Evolutionary conservation across 352 stramenopile species (phyloP), one percentile per base, ranked within the genome.

Genomic region (Hyaloperonospora brassicae): DNA sequence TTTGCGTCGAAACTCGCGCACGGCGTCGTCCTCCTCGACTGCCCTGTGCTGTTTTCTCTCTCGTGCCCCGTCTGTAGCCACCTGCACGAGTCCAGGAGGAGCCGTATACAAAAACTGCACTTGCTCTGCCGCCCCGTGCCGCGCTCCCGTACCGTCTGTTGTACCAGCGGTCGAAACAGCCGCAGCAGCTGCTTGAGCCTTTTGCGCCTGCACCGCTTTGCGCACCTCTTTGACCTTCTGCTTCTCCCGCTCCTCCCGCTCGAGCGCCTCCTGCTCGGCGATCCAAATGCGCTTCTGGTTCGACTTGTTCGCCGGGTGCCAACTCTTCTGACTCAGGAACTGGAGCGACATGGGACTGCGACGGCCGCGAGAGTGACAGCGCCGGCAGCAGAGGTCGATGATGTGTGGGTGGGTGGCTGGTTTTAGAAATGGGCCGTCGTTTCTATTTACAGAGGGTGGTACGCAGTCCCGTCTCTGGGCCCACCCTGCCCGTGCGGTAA

Each of bases 251-350:
- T 80, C 48, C 43, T 79, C 72, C 8, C 55, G 61, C 44, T 73
- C 66, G 34, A 69, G 74, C 2, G 76, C 77, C 44, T 72, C 67
- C 70, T 94, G 77, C 61, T 94, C 84, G 5, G 84, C 84, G 35
- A 91, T 79, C 79, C 79, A 94, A 27, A 94, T 70, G 56, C 70
- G 72, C 69, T 89, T 90, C 67, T 94, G 84, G 64, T 94, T 94
- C 45, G 69, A 62, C 56, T 88, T 82, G 56, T 68, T 90, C 14
- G 70, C 76, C 21, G 84, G 84, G 52, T 94, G 84, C 64, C 66
- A 94, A 5, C 72, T 66, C 69, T 94, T 94, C 43, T 85, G 67
- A 43, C 85, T 77, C 8, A 94, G 70, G 66, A 94, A 94, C 47
- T 87, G 76, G 59, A 90, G 70, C 56, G 72, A 84, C 79, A 89